Conservation (phyloP, 768 basidiomycete genomes). For the Tulasnella sp. region DNA sequence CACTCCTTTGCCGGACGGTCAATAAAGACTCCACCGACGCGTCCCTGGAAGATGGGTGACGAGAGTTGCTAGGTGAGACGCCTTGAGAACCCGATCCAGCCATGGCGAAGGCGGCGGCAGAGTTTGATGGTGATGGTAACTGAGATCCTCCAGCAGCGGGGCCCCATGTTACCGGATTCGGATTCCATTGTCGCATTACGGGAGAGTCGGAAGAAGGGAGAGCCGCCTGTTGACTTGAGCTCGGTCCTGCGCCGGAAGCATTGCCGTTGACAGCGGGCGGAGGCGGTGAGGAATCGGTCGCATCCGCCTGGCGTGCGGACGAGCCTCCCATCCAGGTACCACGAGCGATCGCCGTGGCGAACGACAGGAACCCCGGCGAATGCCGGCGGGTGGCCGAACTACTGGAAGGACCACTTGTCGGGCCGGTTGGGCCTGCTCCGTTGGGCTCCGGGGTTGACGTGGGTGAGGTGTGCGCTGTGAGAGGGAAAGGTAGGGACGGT, state of each 20-base stretch:
- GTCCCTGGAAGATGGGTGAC: background rate
- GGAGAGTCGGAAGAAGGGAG: background rate
- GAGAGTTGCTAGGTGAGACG: conserved; percentile 13
- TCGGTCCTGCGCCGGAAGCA: background rate
- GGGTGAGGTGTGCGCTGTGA: conserved; percentile 1
- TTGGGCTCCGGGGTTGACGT: background rate
- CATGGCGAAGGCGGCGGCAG: conserved; percentile 30
- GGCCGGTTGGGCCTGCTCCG: background rate
- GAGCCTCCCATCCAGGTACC: conserved; percentile 21
- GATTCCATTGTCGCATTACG: conserved; percentile 11
- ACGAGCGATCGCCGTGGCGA: conserved; percentile 12
- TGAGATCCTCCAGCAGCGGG: conserved; percentile 21
- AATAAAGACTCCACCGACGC: background rate
- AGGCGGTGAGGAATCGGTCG: background rate
- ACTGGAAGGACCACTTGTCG: too few species aligned
- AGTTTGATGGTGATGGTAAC: conserved; percentile 29
- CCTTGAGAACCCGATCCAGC: conserved; percentile 1
- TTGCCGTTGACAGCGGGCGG: conserved; percentile 7
- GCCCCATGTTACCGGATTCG: conserved; percentile 10
- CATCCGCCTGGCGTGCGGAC: background rate
- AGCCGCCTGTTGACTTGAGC: background rate
- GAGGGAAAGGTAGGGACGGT: conserved; percentile 11
- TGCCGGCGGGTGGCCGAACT: background rate
- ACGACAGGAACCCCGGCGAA: conserved; percentile 14
- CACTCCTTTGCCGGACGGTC: conserved; percentile 1